Evolutionary conservation across 73 alveolate genomes (phyloP).

Genomic region (Paramecium pentaurelia): DNA sequence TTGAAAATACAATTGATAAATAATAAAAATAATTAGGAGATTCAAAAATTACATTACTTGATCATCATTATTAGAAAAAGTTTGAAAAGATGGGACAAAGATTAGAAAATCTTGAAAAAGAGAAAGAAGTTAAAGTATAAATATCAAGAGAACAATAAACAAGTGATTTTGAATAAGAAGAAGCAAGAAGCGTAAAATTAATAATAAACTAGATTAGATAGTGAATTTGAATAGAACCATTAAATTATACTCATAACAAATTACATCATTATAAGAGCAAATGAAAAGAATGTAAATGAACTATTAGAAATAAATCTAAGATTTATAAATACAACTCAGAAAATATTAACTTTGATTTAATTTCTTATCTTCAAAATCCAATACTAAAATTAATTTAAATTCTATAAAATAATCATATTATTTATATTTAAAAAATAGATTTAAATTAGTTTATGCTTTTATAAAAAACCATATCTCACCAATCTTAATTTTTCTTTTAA

Average conservation of each 20-base stretch:
- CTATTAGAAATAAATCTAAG: background rate
- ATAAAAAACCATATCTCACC: too few relatives aligned
- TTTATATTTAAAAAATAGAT: too few relatives aligned
- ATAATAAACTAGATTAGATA: background rate
- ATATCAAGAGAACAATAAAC: background rate
- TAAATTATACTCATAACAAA: background rate
- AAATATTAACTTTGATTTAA: background rate
- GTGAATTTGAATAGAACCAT: slow-evolving; percentile 22
- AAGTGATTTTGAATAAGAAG: slow-evolving; percentile 12
- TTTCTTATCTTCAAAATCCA: background rate
- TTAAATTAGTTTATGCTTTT: too few relatives aligned
- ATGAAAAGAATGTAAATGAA: slow-evolving; percentile 22
- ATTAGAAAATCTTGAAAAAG: slow-evolving; percentile 11
- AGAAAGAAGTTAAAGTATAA: background rate
- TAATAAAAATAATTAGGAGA: background rate
- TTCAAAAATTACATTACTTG: background rate
- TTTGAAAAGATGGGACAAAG: background rate
- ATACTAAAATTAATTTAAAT: background rate
- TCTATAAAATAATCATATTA: background rate
- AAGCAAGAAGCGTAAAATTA: background rate
- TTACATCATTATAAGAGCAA: background rate
- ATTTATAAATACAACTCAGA: background rate
- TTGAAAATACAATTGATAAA: background rate
- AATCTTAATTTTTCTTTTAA: too few relatives aligned
- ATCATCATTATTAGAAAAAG: slow-evolving; percentile 1